Percentiles rank a stretch among this genome's conserved stretches.
Evolutionary conservation across 306 rosid genomes (phyloP).

Genomic region (Malus sylvestris): DNA sequence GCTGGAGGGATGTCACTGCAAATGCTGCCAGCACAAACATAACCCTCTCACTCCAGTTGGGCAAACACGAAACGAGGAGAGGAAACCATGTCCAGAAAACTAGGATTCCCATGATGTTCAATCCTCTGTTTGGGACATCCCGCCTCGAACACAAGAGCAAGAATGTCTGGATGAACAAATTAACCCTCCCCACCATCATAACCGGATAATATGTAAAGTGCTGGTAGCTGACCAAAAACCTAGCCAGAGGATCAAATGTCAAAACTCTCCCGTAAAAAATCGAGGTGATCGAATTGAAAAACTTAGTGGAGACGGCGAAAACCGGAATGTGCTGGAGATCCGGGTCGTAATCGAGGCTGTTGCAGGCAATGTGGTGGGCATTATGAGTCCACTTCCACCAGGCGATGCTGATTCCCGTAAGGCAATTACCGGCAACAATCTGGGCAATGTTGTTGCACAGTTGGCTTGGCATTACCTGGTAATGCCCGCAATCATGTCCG

Average conservation of each 20-base stretch:
- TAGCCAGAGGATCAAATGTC: constrained; percentile 24
- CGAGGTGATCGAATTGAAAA: constrained; percentile 22
- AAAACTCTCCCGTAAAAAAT: constrained; percentile 26
- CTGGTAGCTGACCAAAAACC: constrained; percentile 28
- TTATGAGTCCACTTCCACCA: constrained; percentile 49
- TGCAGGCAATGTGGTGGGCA: constrained; percentile 37
- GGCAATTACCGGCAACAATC: constrained; percentile 27
- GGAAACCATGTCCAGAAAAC: constrained; percentile 39
- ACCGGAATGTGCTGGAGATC: constrained; percentile 39
- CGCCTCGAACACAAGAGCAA: constrained; percentile 19
- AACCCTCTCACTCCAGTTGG: constrained; percentile 23
- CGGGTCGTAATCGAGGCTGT: constrained; percentile 34
- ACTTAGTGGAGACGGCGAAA: constrained; percentile 14
- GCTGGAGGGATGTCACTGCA: constrained; percentile 33
- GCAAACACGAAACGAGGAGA: constrained; percentile 21
- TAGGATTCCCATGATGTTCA: constrained; percentile 28
- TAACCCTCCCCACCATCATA: constrained; percentile 28
- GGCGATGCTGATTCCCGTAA: constrained; percentile 40
- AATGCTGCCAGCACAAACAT: constrained; percentile 31
- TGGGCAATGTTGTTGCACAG: constrained; percentile 21
- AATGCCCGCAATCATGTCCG: constrained; percentile 39
- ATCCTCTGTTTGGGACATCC: constrained; percentile 10
- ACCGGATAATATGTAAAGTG: constrained; percentile 34
- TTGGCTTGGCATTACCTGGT: constrained; percentile 19
- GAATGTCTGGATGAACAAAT: constrained; percentile 29